These are phyloP conservation scores for Penicillium mononematosum DNA, from an alignment of 495 filamentous ascomycete genomes.

Conservation along the genomic window DNA sequence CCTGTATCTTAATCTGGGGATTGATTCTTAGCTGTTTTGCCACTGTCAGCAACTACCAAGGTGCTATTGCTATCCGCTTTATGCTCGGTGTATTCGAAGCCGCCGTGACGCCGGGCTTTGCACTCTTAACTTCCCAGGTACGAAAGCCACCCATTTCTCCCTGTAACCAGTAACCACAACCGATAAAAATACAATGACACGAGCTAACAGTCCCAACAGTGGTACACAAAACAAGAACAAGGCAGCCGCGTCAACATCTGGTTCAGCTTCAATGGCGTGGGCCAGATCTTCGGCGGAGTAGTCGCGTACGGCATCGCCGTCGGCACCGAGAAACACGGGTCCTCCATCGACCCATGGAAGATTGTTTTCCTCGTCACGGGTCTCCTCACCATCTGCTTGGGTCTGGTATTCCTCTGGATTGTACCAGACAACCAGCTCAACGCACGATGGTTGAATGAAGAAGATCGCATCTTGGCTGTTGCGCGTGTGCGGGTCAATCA, in stretches of 20 bases:
- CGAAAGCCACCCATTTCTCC: neutral
- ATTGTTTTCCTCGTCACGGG: slow-evolving; percentile 68
- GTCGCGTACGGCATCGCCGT: slow-evolving; percentile 65
- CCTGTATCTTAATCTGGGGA: slow-evolving; percentile 60
- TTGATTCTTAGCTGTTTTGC: slow-evolving; percentile 54
- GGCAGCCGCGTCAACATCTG: slow-evolving; percentile 57
- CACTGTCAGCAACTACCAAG: slow-evolving; percentile 44
- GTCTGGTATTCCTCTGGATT: slow-evolving; percentile 58
- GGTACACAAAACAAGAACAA: slow-evolving; percentile 63
- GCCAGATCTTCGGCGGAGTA: slow-evolving; percentile 60
- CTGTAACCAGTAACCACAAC: too few relatives aligned
- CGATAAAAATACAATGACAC: neutral
- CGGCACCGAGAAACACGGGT: slow-evolving; percentile 51
- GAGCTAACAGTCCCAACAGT: slow-evolving; percentile 33
- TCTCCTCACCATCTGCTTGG: slow-evolving; percentile 56
- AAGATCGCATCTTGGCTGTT: slow-evolving; percentile 59
- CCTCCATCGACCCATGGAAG: slow-evolving; percentile 62
- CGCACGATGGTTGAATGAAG: slow-evolving; percentile 61
- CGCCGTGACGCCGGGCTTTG: slow-evolving; percentile 63
- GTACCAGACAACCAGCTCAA: slow-evolving; percentile 71
- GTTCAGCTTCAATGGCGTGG: slow-evolving; percentile 64
- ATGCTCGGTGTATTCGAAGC: slow-evolving; percentile 62
- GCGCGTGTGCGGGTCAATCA: slow-evolving; percentile 63
- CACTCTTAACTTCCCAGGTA: slow-evolving; percentile 57
- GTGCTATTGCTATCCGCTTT: slow-evolving; percentile 57